Evolutionary conservation across 352 stramenopile species (phyloP).

Genomic region (Thraustochytrium sp.): DNA sequence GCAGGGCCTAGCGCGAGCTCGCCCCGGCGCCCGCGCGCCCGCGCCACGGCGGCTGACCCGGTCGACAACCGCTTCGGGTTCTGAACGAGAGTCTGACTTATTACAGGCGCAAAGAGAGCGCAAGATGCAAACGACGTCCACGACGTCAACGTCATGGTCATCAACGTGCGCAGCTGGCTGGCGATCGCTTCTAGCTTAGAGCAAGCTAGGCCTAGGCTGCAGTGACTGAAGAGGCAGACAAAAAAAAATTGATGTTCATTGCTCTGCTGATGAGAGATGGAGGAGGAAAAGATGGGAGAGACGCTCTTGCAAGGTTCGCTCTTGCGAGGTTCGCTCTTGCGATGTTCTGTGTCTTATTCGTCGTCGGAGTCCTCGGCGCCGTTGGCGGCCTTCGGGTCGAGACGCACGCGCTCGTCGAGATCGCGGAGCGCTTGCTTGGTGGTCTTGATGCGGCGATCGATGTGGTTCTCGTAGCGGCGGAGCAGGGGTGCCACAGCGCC

Average conservation of each 20-base stretch:
- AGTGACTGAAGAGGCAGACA: too few species aligned
- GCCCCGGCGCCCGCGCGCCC: too few species aligned
- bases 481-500: not conserved
- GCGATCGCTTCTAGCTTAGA: too few species aligned
- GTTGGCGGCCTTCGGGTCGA: not conserved
- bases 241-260: not conserved
- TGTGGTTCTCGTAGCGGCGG: not conserved
- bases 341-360: not conserved
- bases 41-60: too few species aligned
- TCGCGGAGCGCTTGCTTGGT: not conserved
- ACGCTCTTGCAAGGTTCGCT: not conserved
- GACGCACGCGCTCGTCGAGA: not conserved
- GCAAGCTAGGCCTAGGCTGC: too few species aligned
- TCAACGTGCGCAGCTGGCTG: too few species aligned
- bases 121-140: too few species aligned
- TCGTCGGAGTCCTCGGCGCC: not conserved
- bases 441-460: not conserved
- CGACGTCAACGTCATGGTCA: too few species aligned
- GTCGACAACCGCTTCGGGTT: too few species aligned
- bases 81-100: too few species aligned
- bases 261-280: not conserved
- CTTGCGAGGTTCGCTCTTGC: not conserved
- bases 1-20: too few species aligned
- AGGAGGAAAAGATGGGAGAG: not conserved
- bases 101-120: too few species aligned